A percentile compares a stretch with the other conserved stretches of the same genome.
These are phyloP conservation scores for Wickerhamomyces xylosicus DNA, from an alignment of 805 yeast species.

Conservation along the genomic window DNA sequence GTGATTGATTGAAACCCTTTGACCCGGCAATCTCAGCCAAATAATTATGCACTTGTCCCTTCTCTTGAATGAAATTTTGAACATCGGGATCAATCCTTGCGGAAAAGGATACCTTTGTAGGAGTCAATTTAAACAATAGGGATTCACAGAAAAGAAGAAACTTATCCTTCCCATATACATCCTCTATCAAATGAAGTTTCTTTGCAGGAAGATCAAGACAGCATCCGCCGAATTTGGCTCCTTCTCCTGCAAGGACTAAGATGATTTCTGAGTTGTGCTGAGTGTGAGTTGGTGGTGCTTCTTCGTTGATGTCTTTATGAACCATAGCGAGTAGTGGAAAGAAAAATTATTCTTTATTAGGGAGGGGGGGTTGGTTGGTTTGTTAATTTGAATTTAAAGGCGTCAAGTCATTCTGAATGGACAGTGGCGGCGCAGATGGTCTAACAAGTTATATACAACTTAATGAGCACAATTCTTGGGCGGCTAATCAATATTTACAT, in stretches of 20 bases:
- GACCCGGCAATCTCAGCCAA: slow-evolving; percentile 4
- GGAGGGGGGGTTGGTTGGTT: no score
- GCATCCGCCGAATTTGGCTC: slow-evolving; percentile 6
- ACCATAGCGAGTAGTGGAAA: no score
- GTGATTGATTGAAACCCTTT: slow-evolving; percentile 2
- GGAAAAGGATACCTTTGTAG: slow-evolving; percentile 3
- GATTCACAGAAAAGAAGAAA: slow-evolving; percentile 1
- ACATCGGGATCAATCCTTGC: slow-evolving; percentile 2
- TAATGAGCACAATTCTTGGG: no score
- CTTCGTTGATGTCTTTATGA: background rate
- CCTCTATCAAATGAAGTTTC: slow-evolving; percentile 4
- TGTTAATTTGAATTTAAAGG: no score
- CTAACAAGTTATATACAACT: no score
- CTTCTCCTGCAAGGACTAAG: slow-evolving; percentile 6
- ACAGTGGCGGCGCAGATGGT: no score
- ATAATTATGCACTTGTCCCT: slow-evolving; percentile 3
- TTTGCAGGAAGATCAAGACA: slow-evolving; percentile 3
- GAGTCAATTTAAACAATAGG: slow-evolving; percentile 1
- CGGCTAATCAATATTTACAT: no score
- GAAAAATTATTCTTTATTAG: no score
- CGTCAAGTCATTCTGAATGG: no score
- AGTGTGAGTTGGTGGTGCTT: background rate
- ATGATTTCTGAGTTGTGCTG: background rate
- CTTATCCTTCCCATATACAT: background rate
- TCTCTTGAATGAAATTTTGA: slow-evolving; percentile 1